A percentile compares a stretch with the other conserved stretches of the same genome.
Evolutionary conservation across 2,329 filamentous ascomycete species (phyloP).

Genomic region (Coniochaeta ligniaria): DNA sequence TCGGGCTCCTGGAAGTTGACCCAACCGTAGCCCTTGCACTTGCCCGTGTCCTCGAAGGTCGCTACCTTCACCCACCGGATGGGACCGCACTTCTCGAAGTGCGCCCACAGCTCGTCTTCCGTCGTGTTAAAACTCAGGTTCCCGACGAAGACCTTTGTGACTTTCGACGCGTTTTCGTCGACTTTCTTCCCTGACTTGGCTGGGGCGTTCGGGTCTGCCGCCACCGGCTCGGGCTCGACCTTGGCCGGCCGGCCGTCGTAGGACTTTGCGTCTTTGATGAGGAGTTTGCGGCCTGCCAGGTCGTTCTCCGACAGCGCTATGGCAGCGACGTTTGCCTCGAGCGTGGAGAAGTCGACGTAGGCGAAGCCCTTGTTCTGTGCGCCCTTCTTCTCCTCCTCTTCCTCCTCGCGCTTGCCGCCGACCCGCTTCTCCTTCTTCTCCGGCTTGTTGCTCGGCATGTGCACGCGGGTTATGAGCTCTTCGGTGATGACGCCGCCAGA

Average conservation of each 20-base stretch:
- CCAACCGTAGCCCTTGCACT: slow-evolving; percentile 98
- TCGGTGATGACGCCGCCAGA: slow-evolving; percentile 59
- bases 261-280: slow-evolving; percentile 89
- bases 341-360: slow-evolving; percentile 82
- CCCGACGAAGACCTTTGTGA: slow-evolving; percentile 81
- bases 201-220: slow-evolving; percentile 21
- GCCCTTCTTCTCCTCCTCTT: slow-evolving; percentile 31
- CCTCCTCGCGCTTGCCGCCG: slow-evolving; percentile 11
- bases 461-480: slow-evolving; percentile 73
- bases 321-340: slow-evolving; percentile 65
- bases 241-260: slow-evolving; percentile 86
- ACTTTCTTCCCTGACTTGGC: slow-evolving; percentile 20
- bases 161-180: slow-evolving; percentile 19
- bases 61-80: slow-evolving; percentile 81
- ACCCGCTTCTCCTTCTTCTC: slow-evolving; percentile 14
- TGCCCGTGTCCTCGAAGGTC: slow-evolving; percentile 92
- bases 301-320: slow-evolving; percentile 81
- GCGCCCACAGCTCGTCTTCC: slow-evolving; percentile 70
- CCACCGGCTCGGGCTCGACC: slow-evolving; percentile 29
- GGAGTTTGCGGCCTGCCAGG: slow-evolving; percentile 65
- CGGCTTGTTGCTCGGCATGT: slow-evolving; percentile 60
- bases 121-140: slow-evolving; percentile 79
- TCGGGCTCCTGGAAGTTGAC: slow-evolving; percentile 79
- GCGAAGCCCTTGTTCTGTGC: slow-evolving; percentile 86
- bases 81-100: slow-evolving; percentile 80